A percentile compares a stretch with the other conserved stretches of the same genome.
These are phyloP conservation scores for Hortiboletus rubellus DNA, from an alignment of 1,284 basidiomycete genomes.

Conservation along the genomic window DNA sequence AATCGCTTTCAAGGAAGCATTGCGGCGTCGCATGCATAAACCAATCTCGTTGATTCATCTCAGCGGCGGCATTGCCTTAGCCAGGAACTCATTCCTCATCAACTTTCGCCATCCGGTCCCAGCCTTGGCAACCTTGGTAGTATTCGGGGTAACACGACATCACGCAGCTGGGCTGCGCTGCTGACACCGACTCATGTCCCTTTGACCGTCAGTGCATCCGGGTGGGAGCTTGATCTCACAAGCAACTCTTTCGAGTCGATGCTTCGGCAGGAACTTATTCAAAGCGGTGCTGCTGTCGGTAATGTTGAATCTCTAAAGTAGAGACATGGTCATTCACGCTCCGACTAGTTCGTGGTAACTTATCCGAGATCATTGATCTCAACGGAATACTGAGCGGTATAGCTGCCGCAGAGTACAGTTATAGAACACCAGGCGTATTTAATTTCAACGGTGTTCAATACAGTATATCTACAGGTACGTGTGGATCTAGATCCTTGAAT, in stretches of 20 bases:
- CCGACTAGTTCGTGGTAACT: constrained; percentile 12
- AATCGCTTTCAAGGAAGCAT: constrained; percentile 12
- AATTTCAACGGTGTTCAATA: constrained; percentile 22
- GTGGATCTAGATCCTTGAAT: background rate
- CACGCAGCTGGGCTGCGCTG: constrained; percentile 14
- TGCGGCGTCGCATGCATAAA: constrained; percentile 17
- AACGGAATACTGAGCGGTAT: constrained; percentile 17
- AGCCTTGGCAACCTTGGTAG: constrained; percentile 1
- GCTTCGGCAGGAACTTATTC: constrained; percentile 6
- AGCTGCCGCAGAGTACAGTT: constrained; percentile 11
- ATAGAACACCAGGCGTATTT: constrained; percentile 15
- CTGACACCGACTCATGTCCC: constrained; percentile 10
- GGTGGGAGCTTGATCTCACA: constrained; percentile 16
- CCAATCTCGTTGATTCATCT: constrained; percentile 14
- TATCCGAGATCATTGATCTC: constrained; percentile 14
- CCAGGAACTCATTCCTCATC: constrained; percentile 5
- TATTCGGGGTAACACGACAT: constrained; percentile 5
- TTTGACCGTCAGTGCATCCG: background rate
- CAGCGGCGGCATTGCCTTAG: constrained; percentile 10
- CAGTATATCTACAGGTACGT: constrained; percentile 18
- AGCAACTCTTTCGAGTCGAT: constrained; percentile 6
- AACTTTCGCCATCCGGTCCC: constrained; percentile 1
- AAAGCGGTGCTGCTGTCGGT: constrained; percentile 6
- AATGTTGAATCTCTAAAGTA: background rate
- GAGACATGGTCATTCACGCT: background rate